These are phyloP conservation scores for Penicillium riverlandense DNA, from an alignment of 495 filamentous ascomycete genomes.

Conservation along the genomic window DNA sequence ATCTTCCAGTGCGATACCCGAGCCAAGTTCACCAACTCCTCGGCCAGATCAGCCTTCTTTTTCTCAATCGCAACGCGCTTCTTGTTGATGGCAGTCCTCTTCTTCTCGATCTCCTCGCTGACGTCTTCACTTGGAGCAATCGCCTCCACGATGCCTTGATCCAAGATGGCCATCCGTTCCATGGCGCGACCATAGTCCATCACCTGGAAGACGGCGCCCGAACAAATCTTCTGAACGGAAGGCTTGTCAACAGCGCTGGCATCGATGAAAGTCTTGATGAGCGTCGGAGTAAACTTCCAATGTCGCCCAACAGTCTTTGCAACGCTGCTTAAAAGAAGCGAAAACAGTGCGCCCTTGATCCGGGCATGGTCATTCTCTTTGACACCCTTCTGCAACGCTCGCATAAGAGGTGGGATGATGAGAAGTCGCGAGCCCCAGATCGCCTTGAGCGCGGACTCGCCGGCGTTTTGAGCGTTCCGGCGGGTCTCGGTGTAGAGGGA, in stretches of 20 bases:
- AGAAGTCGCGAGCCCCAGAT: conserved; percentile 78
- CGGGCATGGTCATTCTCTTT: conserved; percentile 74
- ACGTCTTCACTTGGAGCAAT: conserved; percentile 71
- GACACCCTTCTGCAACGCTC: conserved; percentile 72
- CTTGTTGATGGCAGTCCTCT: conserved; percentile 60
- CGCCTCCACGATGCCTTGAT: conserved; percentile 60
- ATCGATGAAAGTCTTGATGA: conserved; percentile 84
- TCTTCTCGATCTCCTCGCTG: conserved; percentile 52
- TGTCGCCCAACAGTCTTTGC: conserved; percentile 81
- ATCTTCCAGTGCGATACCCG: conserved; percentile 91
- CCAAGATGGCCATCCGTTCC: conserved; percentile 80
- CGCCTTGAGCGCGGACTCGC: conserved; percentile 89
- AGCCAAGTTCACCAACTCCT: conserved; percentile 72
- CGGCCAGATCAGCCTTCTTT: conserved; percentile 72
- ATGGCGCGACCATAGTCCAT: conserved; percentile 84
- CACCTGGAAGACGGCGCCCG: conserved; percentile 71
- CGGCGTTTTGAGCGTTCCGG: conserved; percentile 82
- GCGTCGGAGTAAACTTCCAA: conserved; percentile 83
- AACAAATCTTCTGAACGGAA: conserved; percentile 86
- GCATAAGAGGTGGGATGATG: conserved; percentile 80
- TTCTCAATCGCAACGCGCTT: conserved; percentile 69
- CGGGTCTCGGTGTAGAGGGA: conserved; percentile 96
- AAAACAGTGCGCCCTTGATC: conserved; percentile 92
- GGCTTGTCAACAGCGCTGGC: conserved; percentile 86
- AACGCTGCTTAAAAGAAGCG: conserved; percentile 78